Percentiles rank a stretch among this genome's conserved stretches.
Conservation (phyloP, 2,329 filamentous ascomycete species). For the Fusarium sarcochroum region DNA sequence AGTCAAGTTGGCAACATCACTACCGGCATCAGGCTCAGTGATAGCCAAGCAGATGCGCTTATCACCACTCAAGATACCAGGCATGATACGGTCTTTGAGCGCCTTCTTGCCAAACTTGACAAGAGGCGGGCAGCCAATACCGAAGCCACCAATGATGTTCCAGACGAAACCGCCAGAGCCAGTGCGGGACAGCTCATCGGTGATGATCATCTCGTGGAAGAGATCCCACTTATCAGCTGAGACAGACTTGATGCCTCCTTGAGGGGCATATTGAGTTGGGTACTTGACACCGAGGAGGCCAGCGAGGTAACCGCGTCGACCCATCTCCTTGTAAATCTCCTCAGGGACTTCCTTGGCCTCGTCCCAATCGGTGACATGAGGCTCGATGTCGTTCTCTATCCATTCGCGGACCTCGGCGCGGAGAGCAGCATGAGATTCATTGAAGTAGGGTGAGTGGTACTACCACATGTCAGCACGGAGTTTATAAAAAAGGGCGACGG, state of each 20-base stretch:
- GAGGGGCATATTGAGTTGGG: slow-evolving; percentile 80
- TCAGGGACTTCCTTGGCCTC: slow-evolving; percentile 92
- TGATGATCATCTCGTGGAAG: slow-evolving; percentile 97
- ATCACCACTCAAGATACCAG: slow-evolving; percentile 88
- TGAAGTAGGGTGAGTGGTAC: slow-evolving; percentile 98
- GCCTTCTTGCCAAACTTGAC: slow-evolving; percentile 92
- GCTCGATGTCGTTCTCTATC: slow-evolving; percentile 91
- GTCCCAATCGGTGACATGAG: slow-evolving; percentile 95
- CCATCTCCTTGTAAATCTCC: slow-evolving; percentile 95
- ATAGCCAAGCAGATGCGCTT: slow-evolving; percentile 98
- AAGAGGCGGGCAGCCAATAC: slow-evolving; percentile 92
- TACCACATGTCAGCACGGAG: slow-evolving; percentile 54
- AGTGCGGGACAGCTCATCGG: slow-evolving; percentile 90
- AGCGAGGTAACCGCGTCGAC: slow-evolving; percentile 91
- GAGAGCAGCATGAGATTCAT: slow-evolving; percentile 91
- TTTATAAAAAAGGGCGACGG: background rate
- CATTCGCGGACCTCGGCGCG: slow-evolving; percentile 92
- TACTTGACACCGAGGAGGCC: slow-evolving; percentile 89
- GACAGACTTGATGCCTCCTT: slow-evolving; percentile 79
- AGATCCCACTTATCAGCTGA: slow-evolving; percentile 93
- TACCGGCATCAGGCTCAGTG: slow-evolving; percentile 95
- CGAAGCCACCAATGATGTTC: slow-evolving; percentile 97
- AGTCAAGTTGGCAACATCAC: slow-evolving; percentile 93
- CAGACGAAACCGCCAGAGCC: slow-evolving; percentile 95
- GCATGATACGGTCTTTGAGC: slow-evolving; percentile 88